These are phyloP conservation scores for Kluyveromyces lactis DNA, from an alignment of 805 yeast species.

Conservation along the genomic window DNA sequence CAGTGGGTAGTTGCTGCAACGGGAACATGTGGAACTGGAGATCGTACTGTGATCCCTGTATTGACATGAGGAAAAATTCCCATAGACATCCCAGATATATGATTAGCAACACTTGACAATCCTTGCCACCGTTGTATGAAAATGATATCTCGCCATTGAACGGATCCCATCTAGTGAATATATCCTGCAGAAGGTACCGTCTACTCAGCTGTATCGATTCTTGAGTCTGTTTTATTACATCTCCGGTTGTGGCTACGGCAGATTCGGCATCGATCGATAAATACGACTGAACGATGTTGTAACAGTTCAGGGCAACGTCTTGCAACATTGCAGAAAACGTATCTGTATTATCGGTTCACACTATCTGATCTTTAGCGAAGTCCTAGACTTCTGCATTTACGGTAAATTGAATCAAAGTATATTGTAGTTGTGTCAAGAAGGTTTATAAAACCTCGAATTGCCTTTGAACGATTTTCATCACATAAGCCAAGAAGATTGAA, in stretches of 20 bases:
- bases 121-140: constrained; percentile 95
- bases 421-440: too few relatives aligned
- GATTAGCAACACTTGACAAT: constrained; percentile 82
- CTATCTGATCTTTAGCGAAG: too few relatives aligned
- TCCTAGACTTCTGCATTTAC: too few relatives aligned
- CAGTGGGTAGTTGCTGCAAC: constrained; percentile 33
- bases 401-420: too few relatives aligned
- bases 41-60: constrained; percentile 19
- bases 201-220: constrained; percentile 21
- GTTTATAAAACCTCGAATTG: too few relatives aligned
- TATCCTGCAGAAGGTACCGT: constrained; percentile 16
- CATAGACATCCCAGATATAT: constrained; percentile 53
- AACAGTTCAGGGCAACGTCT: constrained; percentile 19
- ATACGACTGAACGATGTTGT: constrained; percentile 21
- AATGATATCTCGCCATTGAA: constrained; percentile 51
- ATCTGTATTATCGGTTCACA: too few relatives aligned
- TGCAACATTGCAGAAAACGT: constrained; percentile 6
- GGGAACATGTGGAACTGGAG: constrained; percentile 19
- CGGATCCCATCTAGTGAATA: constrained; percentile 26
- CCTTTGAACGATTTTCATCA: too few relatives aligned
- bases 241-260: not conserved
- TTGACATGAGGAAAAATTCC: constrained; percentile 20
- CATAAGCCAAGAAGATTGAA: too few relatives aligned
- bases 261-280: constrained; percentile 9
- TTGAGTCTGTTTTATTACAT: constrained; percentile 21